Conservation (phyloP, 257 asterid genomes). For the Solanum raphanifolium region DNA sequence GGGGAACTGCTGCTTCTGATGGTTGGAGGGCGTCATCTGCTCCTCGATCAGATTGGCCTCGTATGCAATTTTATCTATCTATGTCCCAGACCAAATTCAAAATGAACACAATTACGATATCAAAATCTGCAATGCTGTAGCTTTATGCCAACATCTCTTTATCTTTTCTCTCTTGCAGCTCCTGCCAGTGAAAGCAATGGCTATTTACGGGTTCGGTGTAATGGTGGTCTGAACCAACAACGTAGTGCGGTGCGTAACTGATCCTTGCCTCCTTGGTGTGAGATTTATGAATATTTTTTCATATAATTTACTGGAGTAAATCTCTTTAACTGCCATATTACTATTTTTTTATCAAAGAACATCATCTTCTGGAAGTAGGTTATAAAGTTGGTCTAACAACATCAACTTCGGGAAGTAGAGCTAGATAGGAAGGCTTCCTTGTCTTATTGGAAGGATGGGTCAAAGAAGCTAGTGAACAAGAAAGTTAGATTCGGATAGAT, state of each 20-base stretch:
- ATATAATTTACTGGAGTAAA: background rate
- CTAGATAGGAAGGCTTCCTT: background rate
- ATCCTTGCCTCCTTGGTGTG: background rate
- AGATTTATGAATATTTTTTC: background rate
- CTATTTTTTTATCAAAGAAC: background rate
- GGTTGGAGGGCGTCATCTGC: conserved; percentile 98
- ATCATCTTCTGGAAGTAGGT: background rate
- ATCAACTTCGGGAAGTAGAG: background rate
- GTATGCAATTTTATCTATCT: conserved; percentile 31
- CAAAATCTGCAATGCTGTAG: background rate
- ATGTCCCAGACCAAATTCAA: background rate
- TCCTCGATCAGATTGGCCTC: conserved; percentile 91
- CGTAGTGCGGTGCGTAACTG: conserved; percentile 71
- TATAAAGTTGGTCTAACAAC: background rate
- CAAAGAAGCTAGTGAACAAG: background rate
- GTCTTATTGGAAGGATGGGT: background rate
- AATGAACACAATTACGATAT: background rate
- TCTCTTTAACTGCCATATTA: background rate
- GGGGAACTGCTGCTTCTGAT: conserved; percentile 72
- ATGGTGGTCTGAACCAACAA: conserved; percentile 98
- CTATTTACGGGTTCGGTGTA: conserved; percentile 92
- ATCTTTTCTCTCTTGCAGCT: conserved; percentile 36
- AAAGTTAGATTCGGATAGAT: background rate
- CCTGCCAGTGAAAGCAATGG: conserved; percentile 81
- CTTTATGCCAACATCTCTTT: background rate